Percentiles rank a stretch among this genome's conserved stretches.
Evolutionary conservation across 768 basidiomycete genomes (phyloP).

Genomic region (Pleurotus citrinopileatus): DNA sequence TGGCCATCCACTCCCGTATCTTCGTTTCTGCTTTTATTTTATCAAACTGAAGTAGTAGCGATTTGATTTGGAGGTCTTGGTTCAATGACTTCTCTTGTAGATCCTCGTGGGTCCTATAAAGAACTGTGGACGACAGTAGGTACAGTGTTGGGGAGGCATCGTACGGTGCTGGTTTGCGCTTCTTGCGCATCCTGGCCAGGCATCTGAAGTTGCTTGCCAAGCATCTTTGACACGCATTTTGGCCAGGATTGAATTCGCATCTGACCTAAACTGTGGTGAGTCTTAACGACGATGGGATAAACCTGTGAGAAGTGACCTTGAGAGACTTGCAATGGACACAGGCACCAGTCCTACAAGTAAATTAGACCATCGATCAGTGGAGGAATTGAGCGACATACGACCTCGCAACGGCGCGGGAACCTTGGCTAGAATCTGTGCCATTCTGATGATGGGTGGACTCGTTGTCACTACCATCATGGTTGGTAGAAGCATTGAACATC

Average conservation of each 20-base stretch:
- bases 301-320: constrained; percentile 32
- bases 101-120: constrained; percentile 49
- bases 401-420: background rate
- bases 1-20: constrained; percentile 39
- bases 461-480: background rate
- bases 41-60: constrained; percentile 42
- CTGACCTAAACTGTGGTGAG: constrained; percentile 35
- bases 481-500: background rate
- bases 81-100: constrained; percentile 42
- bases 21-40: constrained; percentile 35
- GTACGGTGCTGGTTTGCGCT: constrained; percentile 55
- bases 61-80: constrained; percentile 44
- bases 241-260: constrained; percentile 47
- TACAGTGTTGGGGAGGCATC: constrained; percentile 15
- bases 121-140: constrained; percentile 1
- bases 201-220: constrained; percentile 45
- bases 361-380: constrained; percentile 1
- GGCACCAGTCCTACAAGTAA: constrained; percentile 40
- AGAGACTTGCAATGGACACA: constrained; percentile 59
- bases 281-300: background rate
- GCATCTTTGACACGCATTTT: constrained; percentile 46
- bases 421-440: background rate
- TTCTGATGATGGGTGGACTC: constrained; percentile 1
- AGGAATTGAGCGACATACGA: background rate
- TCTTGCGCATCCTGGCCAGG: constrained; percentile 47